phyloP scores from a whole-genome alignment of 495 filamentous ascomycete genomes.

The Daldinia caldariorum region DNA sequence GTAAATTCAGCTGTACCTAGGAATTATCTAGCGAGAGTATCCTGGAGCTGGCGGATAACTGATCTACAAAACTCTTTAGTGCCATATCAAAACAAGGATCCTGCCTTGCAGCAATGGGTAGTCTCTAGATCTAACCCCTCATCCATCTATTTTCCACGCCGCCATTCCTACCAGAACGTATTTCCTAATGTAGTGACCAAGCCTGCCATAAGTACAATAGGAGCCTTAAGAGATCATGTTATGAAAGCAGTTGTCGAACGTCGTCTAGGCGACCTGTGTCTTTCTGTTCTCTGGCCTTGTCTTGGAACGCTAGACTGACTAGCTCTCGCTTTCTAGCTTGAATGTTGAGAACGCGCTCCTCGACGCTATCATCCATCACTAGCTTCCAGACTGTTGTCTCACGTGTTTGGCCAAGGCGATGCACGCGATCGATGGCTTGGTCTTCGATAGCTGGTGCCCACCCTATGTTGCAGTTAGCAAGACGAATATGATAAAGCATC shows the following conservation, averaged over 20 bases:
- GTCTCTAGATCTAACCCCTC: neutral
- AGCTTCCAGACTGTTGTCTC: conserved; percentile 82
- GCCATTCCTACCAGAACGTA: neutral
- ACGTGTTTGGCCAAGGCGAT: conserved; percentile 84
- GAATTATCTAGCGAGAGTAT: neutral
- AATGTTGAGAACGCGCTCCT: conserved; percentile 83
- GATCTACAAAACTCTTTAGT: neutral
- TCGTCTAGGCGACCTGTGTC: conserved; percentile 57
- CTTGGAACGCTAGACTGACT: conserved; percentile 79
- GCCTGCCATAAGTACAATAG: neutral
- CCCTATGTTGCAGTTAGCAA: conserved; percentile 56
- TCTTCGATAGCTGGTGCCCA: conserved; percentile 96
- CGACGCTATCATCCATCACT: conserved; percentile 85
- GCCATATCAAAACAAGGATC: neutral
- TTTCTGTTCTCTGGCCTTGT: conserved; percentile 59
- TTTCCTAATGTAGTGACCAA: neutral
- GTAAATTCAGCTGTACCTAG: neutral
- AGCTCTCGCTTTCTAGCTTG: conserved; percentile 84
- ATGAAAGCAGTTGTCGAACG: conserved; percentile 53
- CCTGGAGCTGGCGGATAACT: neutral
- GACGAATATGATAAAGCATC: neutral
- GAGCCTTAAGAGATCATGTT: neutral
- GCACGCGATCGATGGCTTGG: conserved; percentile 91
- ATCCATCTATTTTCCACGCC: neutral
- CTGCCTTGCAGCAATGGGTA: neutral